Base-by-base conservation (phyloP, 1,139 yeast genomes). In the Yamadazyma dushanensis region DNA sequence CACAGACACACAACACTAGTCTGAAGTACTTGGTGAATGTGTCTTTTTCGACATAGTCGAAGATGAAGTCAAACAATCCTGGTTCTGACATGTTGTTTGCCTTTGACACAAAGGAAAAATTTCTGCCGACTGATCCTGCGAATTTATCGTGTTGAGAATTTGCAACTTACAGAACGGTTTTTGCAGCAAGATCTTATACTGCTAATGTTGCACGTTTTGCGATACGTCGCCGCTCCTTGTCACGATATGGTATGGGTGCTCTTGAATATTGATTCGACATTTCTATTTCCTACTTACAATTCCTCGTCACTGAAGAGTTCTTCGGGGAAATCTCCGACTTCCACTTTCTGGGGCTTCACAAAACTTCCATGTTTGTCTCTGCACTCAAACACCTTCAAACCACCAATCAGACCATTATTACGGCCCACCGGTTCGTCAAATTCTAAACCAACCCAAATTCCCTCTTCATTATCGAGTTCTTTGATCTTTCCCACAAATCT, bases 401-500 rank as follows among this genome's bases (percentile, higher is more conserved):
- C 65, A 8, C 59, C 70, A 16, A 72, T 61, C 45, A 53, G 50
- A 1, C 76, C 76, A 43, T 63, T 58, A 41, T 70, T 70, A 46
- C 64, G 65, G 5, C 76, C 77, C 27, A 68, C 71, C 0, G 77
- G 76, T 49, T 70, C 76, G 43, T 71, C 76, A 39, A 70, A 70
- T 43, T 70, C 76, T 10, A 72, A 53, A 0, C 77, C 78, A 5
- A 70, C 66, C 78, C 78, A 70, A n/a, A 53, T 44, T 16, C 57
- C 61, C 19, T 67, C 69, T 0, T 69, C 63, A 26, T 58, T 49
- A 47, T 79, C 81, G 35, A 86, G 73, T 31, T 72, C 78, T 0
- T 76, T 66, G 3, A 90, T 78, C 34, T 61, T 63, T 0, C 97
- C 97, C 8, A 88, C 65, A 51, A 61, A 90, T 39, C 70, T 63